Percentiles rank a stretch among this genome's conserved stretches.
Conservation (phyloP, 1,139 yeast genomes). For the Kluyveromyces marxianus region DNA sequence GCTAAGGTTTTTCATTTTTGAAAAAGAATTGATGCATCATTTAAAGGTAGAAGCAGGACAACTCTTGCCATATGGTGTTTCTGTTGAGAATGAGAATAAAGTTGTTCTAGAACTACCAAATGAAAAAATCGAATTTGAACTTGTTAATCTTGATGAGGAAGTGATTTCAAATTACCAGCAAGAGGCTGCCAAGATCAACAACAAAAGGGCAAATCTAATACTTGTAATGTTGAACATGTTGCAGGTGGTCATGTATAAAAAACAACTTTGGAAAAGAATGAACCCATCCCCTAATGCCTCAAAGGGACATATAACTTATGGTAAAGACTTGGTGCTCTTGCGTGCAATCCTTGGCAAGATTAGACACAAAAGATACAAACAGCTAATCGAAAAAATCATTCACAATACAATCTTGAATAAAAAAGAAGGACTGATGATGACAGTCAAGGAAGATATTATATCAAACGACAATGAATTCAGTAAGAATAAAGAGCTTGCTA, state of each 20-base stretch:
- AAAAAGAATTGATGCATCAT: slow-evolving; percentile 64
- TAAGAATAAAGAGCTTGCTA: slow-evolving; percentile 18
- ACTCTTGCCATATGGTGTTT: slow-evolving; percentile 65
- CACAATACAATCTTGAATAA: slow-evolving; percentile 22
- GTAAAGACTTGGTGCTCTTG: slow-evolving; percentile 21
- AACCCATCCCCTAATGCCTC: slow-evolving; percentile 6
- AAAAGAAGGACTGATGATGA: slow-evolving; percentile 13
- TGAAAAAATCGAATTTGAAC: slow-evolving; percentile 64
- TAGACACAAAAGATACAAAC: slow-evolving; percentile 26
- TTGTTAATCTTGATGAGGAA: slow-evolving; percentile 43
- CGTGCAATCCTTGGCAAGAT: slow-evolving; percentile 29
- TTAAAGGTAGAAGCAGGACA: slow-evolving; percentile 68
- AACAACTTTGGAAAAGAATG: slow-evolving; percentile 30
- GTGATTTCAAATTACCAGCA: slow-evolving; percentile 30
- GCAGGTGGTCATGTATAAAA: slow-evolving; percentile 38
- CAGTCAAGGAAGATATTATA: neutral
- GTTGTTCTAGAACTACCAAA: slow-evolving; percentile 57
- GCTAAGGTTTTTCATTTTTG: slow-evolving; percentile 70
- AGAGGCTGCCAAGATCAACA: slow-evolving; percentile 32
- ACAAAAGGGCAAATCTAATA: slow-evolving; percentile 32
- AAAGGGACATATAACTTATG: slow-evolving; percentile 9
- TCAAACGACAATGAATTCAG: neutral
- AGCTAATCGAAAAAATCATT: slow-evolving; percentile 24
- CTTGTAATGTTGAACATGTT: slow-evolving; percentile 43
- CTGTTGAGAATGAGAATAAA: slow-evolving; percentile 57